Evolutionary conservation across 2,329 filamentous ascomycete genomes (phyloP).

Genomic region (Aureobasidium sp.): DNA sequence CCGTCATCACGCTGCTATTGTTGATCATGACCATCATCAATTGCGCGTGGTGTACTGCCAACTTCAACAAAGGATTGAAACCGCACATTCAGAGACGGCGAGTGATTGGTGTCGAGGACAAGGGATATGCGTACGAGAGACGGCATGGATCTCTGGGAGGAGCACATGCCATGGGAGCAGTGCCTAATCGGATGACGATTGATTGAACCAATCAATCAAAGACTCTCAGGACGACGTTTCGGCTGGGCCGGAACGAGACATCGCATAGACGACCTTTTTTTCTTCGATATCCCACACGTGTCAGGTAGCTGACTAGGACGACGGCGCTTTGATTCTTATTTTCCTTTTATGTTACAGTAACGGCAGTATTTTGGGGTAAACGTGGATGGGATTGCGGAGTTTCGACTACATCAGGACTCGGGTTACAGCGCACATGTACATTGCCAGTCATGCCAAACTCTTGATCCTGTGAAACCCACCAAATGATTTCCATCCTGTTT

Average conservation of each 20-base stretch:
- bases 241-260: conserved; percentile 7
- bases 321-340: conserved; percentile 1
- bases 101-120: conserved; percentile 43
- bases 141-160: conserved; percentile 13
- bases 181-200: conserved; percentile 40
- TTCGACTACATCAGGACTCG: neutral
- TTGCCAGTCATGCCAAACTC: neutral
- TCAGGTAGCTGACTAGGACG: neutral
- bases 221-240: conserved; percentile 7
- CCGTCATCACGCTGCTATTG: conserved; percentile 82
- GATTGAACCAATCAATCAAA: conserved; percentile 29
- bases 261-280: conserved; percentile 5
- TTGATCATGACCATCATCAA: conserved; percentile 85
- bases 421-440: neutral
- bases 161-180: conserved; percentile 26
- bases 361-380: neutral
- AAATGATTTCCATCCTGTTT: too few species aligned
- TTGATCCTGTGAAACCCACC: too few species aligned
- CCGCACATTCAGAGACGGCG: conserved; percentile 65
- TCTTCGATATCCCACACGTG: conserved; percentile 14
- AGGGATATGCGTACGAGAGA: conserved; percentile 29
- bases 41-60: conserved; percentile 77
- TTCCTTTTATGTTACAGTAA: neutral
- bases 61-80: conserved; percentile 87
- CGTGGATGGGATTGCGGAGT: neutral